Base-by-base conservation (phyloP, 139 green algal species). In the Chlamydomonas applanata region DNA sequence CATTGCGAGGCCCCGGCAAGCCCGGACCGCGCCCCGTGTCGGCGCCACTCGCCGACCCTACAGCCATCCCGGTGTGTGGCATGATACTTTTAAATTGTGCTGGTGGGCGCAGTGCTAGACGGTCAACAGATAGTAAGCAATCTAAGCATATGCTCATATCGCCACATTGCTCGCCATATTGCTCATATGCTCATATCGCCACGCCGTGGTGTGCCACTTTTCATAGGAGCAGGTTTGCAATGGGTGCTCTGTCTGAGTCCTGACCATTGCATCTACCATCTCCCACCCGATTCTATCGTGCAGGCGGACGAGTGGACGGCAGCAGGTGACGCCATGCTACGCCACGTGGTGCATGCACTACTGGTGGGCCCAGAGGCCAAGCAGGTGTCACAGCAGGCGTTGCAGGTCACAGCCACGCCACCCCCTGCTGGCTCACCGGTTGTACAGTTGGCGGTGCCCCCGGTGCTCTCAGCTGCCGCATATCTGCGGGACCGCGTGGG, bases 401-500 rank as follows among this genome's bases (percentile, higher is more conserved):
- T 92, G 66, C 71, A 83, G 59, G 88, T 86, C 22, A 20, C 71
- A 60, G 63, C 0, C 68, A 33, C 2, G 0, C 73, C 45, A 40
- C 61, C 19, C 68, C 49, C 2, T 49, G 49, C 53, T 25, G 53
- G 53, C 53, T 30, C 20, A 25, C 61, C 32, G 19, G 64, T 20
- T 27, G 64, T 36, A 57, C 20, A 57, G 20, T 34, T 88, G 49
- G 17, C 78, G 4, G 85, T 78, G 17, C 53, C 40, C 2, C 59
- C 79, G 0, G 77, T 89, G 5, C 65, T 87, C 22, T 54, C 67
- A 11, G 86, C 83, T 7, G 75, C 79, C 14, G 76, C 71, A 7
- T 98, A 97, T 74, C 49, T 98, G 62, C 72, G 92, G 2, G 90
- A 97, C 69, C 80, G 92, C 19, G 90, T 97, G 24, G 87, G 91